Conservation (phyloP, 1,284 basidiomycete genomes). For the Ustilago xerochloae region DNA sequence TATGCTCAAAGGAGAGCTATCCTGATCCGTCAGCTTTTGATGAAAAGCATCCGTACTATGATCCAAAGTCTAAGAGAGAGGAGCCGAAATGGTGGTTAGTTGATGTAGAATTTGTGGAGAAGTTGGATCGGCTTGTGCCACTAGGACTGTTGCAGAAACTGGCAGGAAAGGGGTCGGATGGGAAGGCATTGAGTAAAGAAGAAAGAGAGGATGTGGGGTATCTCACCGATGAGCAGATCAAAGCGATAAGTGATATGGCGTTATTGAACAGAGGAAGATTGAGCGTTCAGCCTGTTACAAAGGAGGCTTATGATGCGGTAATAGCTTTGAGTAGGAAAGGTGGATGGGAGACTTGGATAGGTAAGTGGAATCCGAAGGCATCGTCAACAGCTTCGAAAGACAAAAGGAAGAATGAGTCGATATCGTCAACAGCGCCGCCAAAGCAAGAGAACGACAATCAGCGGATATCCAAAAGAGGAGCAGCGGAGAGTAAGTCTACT, state of each 20-base stretch:
- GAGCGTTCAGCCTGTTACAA: constrained; percentile 81
- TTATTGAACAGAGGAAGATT: constrained; percentile 84
- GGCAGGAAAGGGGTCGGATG: constrained; percentile 75
- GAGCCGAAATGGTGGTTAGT: constrained; percentile 89
- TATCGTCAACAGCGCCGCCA: neutral
- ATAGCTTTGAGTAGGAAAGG: constrained; percentile 78
- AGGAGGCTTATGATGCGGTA: constrained; percentile 79
- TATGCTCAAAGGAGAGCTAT: constrained; percentile 38
- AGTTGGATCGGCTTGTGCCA: constrained; percentile 80
- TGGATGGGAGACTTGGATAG: constrained; percentile 69
- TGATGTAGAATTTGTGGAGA: constrained; percentile 78
- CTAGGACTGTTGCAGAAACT: constrained; percentile 80
- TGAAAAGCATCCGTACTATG: constrained; percentile 83
- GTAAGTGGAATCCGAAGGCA: constrained; percentile 54
- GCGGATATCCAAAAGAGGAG: too few species aligned
- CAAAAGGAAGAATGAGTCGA: too few species aligned
- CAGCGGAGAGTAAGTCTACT: too few species aligned
- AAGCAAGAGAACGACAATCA: neutral
- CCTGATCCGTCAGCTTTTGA: constrained; percentile 54
- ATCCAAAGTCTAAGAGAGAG: constrained; percentile 81
- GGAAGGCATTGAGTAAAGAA: constrained; percentile 72
- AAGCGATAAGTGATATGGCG: constrained; percentile 76
- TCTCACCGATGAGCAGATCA: constrained; percentile 61
- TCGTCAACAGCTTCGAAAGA: neutral
- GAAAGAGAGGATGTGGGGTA: constrained; percentile 72